Evolutionary conservation across 2,329 filamentous ascomycete genomes (phyloP).

Genomic region (Ceratocystis diversiconidia): DNA sequence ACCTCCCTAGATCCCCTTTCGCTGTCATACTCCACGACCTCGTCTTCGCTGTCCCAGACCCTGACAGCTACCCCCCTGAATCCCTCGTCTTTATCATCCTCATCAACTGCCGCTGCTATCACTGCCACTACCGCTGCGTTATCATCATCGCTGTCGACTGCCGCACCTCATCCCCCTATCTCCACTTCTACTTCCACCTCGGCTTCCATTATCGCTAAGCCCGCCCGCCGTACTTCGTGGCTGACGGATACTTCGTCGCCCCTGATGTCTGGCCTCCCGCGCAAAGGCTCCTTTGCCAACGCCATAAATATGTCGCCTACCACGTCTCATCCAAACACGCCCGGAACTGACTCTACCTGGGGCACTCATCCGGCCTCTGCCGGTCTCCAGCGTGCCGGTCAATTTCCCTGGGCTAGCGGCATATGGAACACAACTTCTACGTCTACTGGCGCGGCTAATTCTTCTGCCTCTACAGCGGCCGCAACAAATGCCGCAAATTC

Average conservation of each 20-base stretch:
- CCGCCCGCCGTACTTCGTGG: conserved; percentile 66
- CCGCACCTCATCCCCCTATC: neutral
- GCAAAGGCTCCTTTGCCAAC: conserved; percentile 65
- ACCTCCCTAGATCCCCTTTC: neutral
- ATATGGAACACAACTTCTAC: conserved; percentile 52
- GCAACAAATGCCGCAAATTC: neutral
- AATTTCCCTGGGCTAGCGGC: conserved; percentile 62
- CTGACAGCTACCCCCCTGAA: neutral
- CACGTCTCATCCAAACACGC: conserved; percentile 67
- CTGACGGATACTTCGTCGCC: conserved; percentile 64
- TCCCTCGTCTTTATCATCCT: neutral
- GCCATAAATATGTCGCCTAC: conserved; percentile 61
- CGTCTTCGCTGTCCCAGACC: neutral
- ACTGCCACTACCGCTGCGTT: neutral
- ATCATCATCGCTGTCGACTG: neutral
- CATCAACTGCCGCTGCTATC: neutral
- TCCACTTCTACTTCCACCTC: conserved; percentile 34
- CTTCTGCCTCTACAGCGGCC: neutral
- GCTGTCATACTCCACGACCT: neutral
- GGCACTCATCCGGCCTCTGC: conserved; percentile 38
- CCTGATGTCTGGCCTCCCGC: conserved; percentile 37
- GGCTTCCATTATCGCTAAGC: conserved; percentile 40
- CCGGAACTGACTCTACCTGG: conserved; percentile 53
- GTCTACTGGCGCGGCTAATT: neutral
- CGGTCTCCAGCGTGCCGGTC: conserved; percentile 33